Percentiles rank a stretch among this genome's conserved stretches.
Evolutionary conservation across 345 rosid genomes (phyloP).

Genomic region (Punica granatum): DNA sequence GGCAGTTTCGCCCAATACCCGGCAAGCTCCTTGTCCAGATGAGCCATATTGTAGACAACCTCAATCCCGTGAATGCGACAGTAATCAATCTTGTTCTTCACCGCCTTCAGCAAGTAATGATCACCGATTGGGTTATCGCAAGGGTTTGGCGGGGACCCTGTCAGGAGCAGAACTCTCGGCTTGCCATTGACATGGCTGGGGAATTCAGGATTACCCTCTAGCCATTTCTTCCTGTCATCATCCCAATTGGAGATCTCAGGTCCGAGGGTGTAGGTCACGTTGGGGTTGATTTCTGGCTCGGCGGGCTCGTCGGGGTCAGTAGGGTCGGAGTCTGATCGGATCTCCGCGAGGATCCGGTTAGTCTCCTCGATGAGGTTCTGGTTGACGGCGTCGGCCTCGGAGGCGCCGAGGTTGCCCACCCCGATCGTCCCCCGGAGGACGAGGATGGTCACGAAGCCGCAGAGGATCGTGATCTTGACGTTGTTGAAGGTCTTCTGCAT

Average conservation of each 20-base stretch:
- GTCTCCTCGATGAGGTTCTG: slow-evolving; percentile 77
- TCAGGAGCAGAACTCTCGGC: slow-evolving; percentile 62
- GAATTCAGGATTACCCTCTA: slow-evolving; percentile 54
- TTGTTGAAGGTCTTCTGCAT: slow-evolving; percentile 81
- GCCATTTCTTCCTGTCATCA: slow-evolving; percentile 53
- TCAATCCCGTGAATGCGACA: slow-evolving; percentile 97
- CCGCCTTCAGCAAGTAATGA: slow-evolving; percentile 71
- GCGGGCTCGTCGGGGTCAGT: slow-evolving; percentile 42
- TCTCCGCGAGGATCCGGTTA: slow-evolving; percentile 71
- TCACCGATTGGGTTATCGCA: slow-evolving; percentile 93
- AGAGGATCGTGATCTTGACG: slow-evolving; percentile 86
- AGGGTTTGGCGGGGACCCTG: slow-evolving; percentile 86
- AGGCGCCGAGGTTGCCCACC: slow-evolving; percentile 57
- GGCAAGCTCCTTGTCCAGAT: slow-evolving; percentile 82
- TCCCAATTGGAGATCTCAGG: slow-evolving; percentile 77
- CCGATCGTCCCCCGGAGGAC: slow-evolving; percentile 95
- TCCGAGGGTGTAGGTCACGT: slow-evolving; percentile 64
- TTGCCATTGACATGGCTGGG: slow-evolving; percentile 55
- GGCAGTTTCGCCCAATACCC: slow-evolving; percentile 97
- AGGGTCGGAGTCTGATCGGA: slow-evolving; percentile 81
- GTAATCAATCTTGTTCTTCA: slow-evolving; percentile 91
- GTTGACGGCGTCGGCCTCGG: slow-evolving; percentile 75
- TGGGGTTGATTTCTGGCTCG: slow-evolving; percentile 45
- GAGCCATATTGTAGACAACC: slow-evolving; percentile 95
- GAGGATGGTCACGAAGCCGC: slow-evolving; percentile 88